These are phyloP conservation scores for Auxenochlorella protothecoides DNA, from an alignment of 139 green algal genomes.

Conservation along the genomic window DNA sequence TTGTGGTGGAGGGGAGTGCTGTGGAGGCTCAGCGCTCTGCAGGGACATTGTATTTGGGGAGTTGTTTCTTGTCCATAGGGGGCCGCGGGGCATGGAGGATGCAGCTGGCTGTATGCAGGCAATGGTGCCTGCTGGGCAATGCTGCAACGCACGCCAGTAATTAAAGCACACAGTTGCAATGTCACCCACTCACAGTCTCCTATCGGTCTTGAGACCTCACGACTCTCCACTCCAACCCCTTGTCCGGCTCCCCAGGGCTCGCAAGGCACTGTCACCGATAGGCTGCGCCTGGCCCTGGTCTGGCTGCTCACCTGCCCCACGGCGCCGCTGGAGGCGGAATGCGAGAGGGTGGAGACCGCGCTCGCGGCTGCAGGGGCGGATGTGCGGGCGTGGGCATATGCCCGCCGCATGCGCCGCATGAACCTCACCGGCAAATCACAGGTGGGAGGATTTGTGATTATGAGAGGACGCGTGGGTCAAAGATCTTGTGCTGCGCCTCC, in stretches of 20 bases:
- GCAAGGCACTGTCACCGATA: constrained; percentile 65
- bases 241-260: constrained; percentile 11
- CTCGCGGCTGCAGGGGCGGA: constrained; percentile 41
- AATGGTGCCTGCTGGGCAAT: too few relatives aligned
- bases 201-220: too few relatives aligned
- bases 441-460: background rate
- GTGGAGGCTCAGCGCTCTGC: background rate
- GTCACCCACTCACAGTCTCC: too few relatives aligned
- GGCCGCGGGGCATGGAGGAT: too few relatives aligned
- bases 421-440: constrained; percentile 58
- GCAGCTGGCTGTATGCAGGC: too few relatives aligned
- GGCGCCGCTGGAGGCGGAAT: constrained; percentile 24
- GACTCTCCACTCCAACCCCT: background rate
- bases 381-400: constrained; percentile 73
- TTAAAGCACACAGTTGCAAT: too few relatives aligned
- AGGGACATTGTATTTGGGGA: too few relatives aligned
- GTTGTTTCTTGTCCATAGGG: too few relatives aligned
- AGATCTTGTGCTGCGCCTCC: too few relatives aligned
- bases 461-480: too few relatives aligned
- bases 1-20: background rate
- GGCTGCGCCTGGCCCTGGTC: constrained; percentile 82
- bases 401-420: constrained; percentile 74
- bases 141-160: too few relatives aligned
- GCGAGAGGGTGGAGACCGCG: constrained; percentile 11
- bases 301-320: constrained; percentile 64